phyloP scores from a whole-genome alignment of 495 filamentous ascomycete species.

The Aspergillus diversus region DNA sequence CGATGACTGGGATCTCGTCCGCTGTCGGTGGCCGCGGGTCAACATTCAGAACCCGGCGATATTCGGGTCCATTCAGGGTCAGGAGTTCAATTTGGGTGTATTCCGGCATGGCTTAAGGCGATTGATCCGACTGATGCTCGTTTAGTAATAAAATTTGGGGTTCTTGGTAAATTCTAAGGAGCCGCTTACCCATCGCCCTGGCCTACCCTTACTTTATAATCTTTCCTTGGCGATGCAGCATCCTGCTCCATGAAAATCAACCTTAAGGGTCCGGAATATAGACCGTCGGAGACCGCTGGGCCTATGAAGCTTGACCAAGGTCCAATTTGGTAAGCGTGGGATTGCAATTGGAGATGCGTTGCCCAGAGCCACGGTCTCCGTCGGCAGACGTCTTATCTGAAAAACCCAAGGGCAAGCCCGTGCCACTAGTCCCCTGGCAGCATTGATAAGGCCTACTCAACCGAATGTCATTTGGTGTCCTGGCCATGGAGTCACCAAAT shows the following conservation, averaged over 20 bases:
- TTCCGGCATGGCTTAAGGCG: slow-evolving; percentile 14
- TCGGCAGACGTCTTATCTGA: too few relatives aligned
- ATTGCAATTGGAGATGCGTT: too few relatives aligned
- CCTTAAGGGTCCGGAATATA: not conserved
- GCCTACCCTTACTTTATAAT: not conserved
- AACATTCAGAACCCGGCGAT: slow-evolving; percentile 37
- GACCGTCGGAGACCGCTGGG: slow-evolving; percentile 6
- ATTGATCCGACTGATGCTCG: not conserved
- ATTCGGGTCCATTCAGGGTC: slow-evolving; percentile 32
- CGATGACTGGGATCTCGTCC: slow-evolving; percentile 62
- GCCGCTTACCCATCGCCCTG: too few relatives aligned
- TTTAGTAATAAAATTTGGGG: not conserved
- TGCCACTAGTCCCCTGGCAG: not conserved
- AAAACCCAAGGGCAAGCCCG: not conserved
- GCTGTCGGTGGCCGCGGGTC: slow-evolving; percentile 34
- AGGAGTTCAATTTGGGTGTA: slow-evolving; percentile 41
- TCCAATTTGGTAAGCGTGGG: too few relatives aligned
- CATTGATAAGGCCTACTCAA: not conserved
- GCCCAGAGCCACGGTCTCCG: too few relatives aligned
- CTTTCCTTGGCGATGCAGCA: not conserved
- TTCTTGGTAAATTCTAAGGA: not conserved
- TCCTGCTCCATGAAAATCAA: not conserved
- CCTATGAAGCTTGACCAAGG: too few relatives aligned
- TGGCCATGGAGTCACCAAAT: too few relatives aligned
- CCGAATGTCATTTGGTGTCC: too few relatives aligned